A percentile compares a stretch with the other conserved stretches of the same genome.
These are phyloP conservation scores for Arctium minus DNA, from an alignment of 129 eudicot species.

Conservation along the genomic window DNA sequence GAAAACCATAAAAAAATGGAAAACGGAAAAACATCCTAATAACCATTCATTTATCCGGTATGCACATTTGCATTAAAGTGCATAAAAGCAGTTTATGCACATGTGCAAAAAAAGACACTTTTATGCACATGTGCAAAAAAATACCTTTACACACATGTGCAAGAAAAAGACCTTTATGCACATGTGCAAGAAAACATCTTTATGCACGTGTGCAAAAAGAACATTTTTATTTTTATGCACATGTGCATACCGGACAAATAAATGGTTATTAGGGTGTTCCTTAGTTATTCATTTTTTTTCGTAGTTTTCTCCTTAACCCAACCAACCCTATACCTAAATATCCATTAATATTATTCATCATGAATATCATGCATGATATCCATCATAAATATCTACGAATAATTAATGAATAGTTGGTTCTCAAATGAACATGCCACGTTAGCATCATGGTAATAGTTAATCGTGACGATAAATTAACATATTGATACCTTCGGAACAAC, in stretches of 20 bases:
- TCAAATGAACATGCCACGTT: background rate
- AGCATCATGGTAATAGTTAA: background rate
- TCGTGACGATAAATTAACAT: background rate
- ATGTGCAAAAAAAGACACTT: background rate
- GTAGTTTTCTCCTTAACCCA: background rate
- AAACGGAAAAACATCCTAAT: background rate
- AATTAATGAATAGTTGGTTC: background rate
- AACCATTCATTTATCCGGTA: background rate
- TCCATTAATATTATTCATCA: background rate
- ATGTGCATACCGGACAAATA: background rate
- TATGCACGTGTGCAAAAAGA: background rate
- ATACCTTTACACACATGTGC: background rate
- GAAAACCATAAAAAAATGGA: background rate
- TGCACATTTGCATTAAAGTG: background rate
- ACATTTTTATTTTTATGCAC: background rate
- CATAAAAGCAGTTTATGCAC: background rate
- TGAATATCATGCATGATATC: background rate
- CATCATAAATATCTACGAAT: background rate
- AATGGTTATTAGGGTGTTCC: background rate
- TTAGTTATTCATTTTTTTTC: background rate
- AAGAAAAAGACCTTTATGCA: no score
- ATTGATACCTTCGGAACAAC: conserved; percentile 78
- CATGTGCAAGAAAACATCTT: background rate
- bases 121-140: background rate
- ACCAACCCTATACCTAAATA: background rate